A percentile compares a stretch with the other conserved stretches of the same genome.
These are phyloP conservation scores for Phialophora chinensis DNA, from an alignment of 2,329 filamentous ascomycete species.

Conservation along the genomic window DNA sequence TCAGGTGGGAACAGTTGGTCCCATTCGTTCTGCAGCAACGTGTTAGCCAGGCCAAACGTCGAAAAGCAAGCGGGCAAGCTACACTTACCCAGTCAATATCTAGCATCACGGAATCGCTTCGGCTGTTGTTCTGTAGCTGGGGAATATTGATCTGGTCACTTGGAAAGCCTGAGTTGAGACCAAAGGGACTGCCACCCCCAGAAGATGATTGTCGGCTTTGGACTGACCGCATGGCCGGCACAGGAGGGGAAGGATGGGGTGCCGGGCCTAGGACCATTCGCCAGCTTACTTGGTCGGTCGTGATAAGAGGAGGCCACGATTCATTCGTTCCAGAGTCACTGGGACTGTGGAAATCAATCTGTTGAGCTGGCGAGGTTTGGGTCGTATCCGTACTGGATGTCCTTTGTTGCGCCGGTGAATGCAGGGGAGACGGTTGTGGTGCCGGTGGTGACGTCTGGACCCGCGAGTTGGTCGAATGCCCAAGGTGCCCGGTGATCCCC, in stretches of 20 bases:
- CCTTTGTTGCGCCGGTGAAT: constrained; percentile 13
- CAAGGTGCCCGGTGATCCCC: neutral
- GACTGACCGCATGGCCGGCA: constrained; percentile 22
- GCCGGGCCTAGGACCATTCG: constrained; percentile 22
- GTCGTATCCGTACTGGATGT: constrained; percentile 11
- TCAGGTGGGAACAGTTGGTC: constrained; percentile 47
- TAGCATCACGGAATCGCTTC: constrained; percentile 49
- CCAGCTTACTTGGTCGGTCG: constrained; percentile 32
- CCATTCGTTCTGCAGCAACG: constrained; percentile 43
- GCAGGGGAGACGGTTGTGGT: constrained; percentile 16
- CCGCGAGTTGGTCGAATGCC: neutral
- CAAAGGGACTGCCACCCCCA: constrained; percentile 25
- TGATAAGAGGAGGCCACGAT: constrained; percentile 36
- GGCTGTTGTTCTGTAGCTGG: constrained; percentile 23
- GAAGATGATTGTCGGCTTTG: constrained; percentile 35
- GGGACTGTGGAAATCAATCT: constrained; percentile 34
- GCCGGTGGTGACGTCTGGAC: constrained; percentile 2
- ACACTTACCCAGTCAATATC: constrained; percentile 70
- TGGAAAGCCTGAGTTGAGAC: constrained; percentile 29
- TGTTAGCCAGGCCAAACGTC: constrained; percentile 6
- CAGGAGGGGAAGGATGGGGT: constrained; percentile 10
- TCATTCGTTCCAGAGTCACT: constrained; percentile 37
- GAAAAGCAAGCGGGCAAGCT: neutral
- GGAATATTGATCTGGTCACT: constrained; percentile 36
- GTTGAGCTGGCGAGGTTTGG: constrained; percentile 28